Conservation (phyloP, 1,284 basidiomycete genomes). For the Irpex rosettiformis region DNA sequence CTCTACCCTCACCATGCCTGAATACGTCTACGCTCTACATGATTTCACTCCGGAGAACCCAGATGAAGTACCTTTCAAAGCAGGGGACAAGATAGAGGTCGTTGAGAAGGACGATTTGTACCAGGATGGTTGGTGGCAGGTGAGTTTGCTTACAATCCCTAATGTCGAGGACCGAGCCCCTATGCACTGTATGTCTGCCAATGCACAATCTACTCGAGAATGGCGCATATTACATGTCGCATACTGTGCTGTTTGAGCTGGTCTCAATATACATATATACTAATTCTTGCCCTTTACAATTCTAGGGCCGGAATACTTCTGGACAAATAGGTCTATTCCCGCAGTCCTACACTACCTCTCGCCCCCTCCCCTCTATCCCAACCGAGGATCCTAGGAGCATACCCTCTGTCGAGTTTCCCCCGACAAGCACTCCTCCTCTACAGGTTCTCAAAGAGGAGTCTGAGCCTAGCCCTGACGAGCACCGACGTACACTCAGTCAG, state of each 20-base stretch:
- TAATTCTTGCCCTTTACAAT: background rate
- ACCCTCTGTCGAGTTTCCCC: constrained; percentile 16
- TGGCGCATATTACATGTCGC: too few relatives aligned
- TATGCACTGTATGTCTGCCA: background rate
- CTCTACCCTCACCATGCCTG: constrained; percentile 32
- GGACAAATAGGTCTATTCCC: constrained; percentile 92
- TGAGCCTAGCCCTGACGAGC: constrained; percentile 27
- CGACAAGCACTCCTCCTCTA: constrained; percentile 1
- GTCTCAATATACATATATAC: too few relatives aligned
- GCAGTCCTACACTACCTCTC: constrained; percentile 80
- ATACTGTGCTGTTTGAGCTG: too few relatives aligned
- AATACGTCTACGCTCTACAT: constrained; percentile 78
- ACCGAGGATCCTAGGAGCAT: constrained; percentile 10
- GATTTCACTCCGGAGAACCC: constrained; percentile 90
- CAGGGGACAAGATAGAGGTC: constrained; percentile 87
- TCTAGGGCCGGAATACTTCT: constrained; percentile 78
- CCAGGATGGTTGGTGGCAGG: constrained; percentile 99
- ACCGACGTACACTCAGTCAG: constrained; percentile 20
- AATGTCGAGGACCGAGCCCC: constrained; percentile 6
- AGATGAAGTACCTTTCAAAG: constrained; percentile 87
- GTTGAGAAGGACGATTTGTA: constrained; percentile 93
- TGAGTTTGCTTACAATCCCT: constrained; percentile 37
- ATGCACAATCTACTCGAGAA: too few relatives aligned
- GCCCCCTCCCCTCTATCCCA: constrained; percentile 37
- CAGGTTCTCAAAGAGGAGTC: constrained; percentile 11